These are phyloP conservation scores for Ophiocordyceps camponoti-leonardi DNA, from an alignment of 2,329 filamentous ascomycete species.

Conservation along the genomic window DNA sequence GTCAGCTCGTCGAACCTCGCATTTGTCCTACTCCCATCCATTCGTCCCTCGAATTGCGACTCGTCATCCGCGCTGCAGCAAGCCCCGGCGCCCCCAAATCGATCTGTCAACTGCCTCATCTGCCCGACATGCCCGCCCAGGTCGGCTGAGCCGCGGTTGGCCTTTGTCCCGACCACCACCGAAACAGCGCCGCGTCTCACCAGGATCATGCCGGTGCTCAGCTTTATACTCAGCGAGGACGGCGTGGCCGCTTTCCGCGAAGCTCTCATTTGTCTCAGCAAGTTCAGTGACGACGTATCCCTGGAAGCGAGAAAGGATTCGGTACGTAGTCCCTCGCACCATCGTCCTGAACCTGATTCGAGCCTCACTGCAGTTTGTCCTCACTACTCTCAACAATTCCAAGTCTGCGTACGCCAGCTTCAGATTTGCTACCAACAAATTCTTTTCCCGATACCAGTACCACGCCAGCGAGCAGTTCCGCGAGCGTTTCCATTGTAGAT, in stretches of 20 bases:
- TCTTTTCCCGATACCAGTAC: conserved; percentile 59
- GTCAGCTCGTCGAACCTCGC: too few species aligned
- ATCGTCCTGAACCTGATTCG: neutral
- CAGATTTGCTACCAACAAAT: conserved; percentile 45
- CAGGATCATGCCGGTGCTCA: conserved; percentile 43
- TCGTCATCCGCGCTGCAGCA: neutral
- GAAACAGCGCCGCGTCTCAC: neutral
- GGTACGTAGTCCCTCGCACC: conserved; percentile 19
- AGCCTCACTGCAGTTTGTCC: conserved; percentile 35
- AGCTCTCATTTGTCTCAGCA: conserved; percentile 54
- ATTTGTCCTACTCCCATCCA: neutral
- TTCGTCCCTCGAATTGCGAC: neutral
- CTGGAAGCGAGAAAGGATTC: conserved; percentile 55
- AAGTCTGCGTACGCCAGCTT: conserved; percentile 67
- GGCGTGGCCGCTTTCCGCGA: conserved; percentile 56
- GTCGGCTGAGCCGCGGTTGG: neutral
- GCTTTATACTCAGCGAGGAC: conserved; percentile 58
- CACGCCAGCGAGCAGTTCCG: conserved; percentile 31
- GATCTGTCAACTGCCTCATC: neutral
- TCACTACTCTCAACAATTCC: conserved; percentile 64
- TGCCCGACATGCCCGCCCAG: neutral
- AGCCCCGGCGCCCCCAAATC: neutral
- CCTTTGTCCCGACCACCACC: neutral
- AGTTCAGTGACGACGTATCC: conserved; percentile 65
- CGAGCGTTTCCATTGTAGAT: conserved; percentile 54